Conservation (phyloP, 305 asterid species). For the Rubia peregrina region DNA sequence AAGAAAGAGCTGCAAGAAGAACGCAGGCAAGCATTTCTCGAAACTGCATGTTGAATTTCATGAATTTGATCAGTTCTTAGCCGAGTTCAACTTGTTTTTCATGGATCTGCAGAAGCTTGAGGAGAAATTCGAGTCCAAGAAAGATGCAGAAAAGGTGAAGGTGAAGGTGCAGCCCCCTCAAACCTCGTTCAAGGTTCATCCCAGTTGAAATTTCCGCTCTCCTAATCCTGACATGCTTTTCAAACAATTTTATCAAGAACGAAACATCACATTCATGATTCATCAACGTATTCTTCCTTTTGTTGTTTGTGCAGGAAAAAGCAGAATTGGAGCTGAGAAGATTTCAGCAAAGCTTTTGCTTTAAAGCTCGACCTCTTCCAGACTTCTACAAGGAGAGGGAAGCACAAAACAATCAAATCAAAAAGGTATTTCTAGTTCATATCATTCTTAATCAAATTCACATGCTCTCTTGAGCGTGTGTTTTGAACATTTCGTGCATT, state of each 20-base stretch:
- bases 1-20: constrained; percentile 84
- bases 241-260: no score
- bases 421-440: constrained; percentile 31
- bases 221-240: no score
- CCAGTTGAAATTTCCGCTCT: background rate
- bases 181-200: constrained; percentile 47
- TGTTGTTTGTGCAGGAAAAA: constrained; percentile 55
- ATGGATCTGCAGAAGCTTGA: constrained; percentile 58
- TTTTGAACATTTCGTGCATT: background rate
- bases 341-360: constrained; percentile 65
- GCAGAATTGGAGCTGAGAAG: constrained; percentile 59
- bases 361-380: constrained; percentile 77
- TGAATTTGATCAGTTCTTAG: background rate
- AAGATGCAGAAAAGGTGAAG: constrained; percentile 32
- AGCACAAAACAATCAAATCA: constrained; percentile 28
- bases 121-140: constrained; percentile 58
- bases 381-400: constrained; percentile 57
- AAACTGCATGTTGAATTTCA: background rate
- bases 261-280: background rate
- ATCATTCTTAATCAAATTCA: background rate
- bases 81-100: background rate
- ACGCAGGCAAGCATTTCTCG: constrained; percentile 52
- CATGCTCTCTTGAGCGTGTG: background rate
- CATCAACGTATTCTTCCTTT: constrained; percentile 1
- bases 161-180: constrained; percentile 38